Conservation (phyloP, 371 early-diverging fungal genomes). For the Mucor sp. region DNA sequence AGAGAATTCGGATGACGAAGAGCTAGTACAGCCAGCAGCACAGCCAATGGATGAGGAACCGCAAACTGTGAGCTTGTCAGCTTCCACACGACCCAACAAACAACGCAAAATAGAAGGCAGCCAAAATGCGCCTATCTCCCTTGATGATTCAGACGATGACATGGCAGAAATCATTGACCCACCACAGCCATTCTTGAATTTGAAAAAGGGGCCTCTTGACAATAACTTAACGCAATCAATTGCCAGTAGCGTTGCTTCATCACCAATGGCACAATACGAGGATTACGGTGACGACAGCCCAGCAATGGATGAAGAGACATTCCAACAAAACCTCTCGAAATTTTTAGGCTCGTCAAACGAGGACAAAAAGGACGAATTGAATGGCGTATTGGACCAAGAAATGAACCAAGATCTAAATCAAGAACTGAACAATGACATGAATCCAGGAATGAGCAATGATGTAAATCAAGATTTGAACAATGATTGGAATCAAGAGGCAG, state of each 20-base stretch:
- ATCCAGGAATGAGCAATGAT: no score
- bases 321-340: background rate
- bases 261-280: background rate
- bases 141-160: slow-evolving; percentile 13
- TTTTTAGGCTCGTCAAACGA: background rate
- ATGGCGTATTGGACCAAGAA: no score
- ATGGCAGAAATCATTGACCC: background rate
- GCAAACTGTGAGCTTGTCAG: background rate
- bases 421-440: no score
- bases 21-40: background rate
- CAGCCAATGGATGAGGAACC: background rate
- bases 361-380: background rate
- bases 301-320: background rate
- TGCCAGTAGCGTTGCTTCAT: background rate
- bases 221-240: background rate
- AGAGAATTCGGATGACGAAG: background rate
- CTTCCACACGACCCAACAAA: background rate
- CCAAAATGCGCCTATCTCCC: slow-evolving; percentile 2
- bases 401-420: no score
- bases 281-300: background rate
- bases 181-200: no score
- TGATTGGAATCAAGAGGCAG: no score
- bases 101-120: background rate
- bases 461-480: no score
- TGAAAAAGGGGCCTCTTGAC: background rate